A percentile compares a stretch with the other conserved stretches of the same genome.
These are phyloP conservation scores for Claviceps digitariae DNA, from an alignment of 2,329 filamentous ascomycete species.

Conservation along the genomic window DNA sequence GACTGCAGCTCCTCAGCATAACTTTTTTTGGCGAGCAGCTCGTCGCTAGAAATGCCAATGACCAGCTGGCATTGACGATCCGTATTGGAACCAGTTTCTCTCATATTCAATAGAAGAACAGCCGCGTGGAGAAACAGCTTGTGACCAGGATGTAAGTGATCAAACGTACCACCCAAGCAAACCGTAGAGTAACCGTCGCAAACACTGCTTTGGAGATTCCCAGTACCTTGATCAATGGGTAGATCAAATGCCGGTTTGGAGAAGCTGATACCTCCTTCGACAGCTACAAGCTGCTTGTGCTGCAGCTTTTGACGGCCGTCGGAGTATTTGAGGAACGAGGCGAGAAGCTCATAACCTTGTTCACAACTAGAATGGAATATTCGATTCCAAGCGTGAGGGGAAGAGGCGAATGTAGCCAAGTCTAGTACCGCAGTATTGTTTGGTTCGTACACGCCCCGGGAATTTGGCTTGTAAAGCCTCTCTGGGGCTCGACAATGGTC, in stretches of 20 bases:
- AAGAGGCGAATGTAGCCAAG: conserved; percentile 37
- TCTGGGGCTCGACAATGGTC: conserved; percentile 35
- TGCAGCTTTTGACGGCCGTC: conserved; percentile 33
- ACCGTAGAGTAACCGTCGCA: conserved; percentile 29
- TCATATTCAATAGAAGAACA: conserved; percentile 40
- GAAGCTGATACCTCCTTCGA: conserved; percentile 39
- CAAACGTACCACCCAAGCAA: conserved; percentile 86
- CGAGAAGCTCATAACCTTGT: conserved; percentile 44
- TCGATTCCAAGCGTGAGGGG: conserved; percentile 45
- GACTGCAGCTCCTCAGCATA: conserved; percentile 67
- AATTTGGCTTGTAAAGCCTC: conserved; percentile 19
- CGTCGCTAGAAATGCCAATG: conserved; percentile 79
- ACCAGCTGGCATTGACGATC: conserved; percentile 44
- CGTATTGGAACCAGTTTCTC: not conserved
- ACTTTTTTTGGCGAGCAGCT: conserved; percentile 78
- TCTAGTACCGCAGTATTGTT: conserved; percentile 36
- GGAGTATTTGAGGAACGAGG: conserved; percentile 31
- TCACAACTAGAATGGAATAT: conserved; percentile 57
- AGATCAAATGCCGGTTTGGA: conserved; percentile 4
- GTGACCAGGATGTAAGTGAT: conserved; percentile 89
- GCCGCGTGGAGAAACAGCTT: conserved; percentile 92
- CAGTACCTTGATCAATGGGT: not conserved
- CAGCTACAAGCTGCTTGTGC: conserved; percentile 35
- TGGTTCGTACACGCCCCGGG: conserved; percentile 23
- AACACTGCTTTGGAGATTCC: not conserved